Conservation (phyloP, 73 alveolate genomes). For the Diophrys appendiculata region DNA sequence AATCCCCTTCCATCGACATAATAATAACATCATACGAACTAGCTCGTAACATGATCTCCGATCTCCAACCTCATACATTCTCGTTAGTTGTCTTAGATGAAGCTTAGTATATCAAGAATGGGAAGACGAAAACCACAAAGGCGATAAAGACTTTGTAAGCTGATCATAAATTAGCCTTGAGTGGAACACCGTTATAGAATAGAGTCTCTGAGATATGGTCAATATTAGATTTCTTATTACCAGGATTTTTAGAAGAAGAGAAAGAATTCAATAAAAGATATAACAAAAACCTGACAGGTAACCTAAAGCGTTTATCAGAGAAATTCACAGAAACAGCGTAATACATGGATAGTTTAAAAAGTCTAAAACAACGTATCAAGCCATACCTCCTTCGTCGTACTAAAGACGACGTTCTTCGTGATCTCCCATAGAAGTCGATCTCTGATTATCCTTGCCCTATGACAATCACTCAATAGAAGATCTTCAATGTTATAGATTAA, state of each 20-base stretch:
- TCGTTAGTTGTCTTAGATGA: constrained; percentile 93
- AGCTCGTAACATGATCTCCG: constrained; percentile 65
- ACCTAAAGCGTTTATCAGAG: constrained; percentile 75
- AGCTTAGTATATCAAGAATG: constrained; percentile 94
- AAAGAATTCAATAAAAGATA: constrained; percentile 91
- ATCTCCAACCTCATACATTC: constrained; percentile 62
- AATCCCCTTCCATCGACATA: constrained; percentile 47
- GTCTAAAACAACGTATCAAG: constrained; percentile 83
- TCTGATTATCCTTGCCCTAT: constrained; percentile 89
- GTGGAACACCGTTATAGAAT: constrained; percentile 99
- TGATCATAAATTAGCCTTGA: constrained; percentile 89
- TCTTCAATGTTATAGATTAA: constrained; percentile 32
- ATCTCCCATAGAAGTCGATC: constrained; percentile 96
- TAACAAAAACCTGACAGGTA: constrained; percentile 85
- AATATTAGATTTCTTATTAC: constrained; percentile 97
- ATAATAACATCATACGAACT: constrained; percentile 81
- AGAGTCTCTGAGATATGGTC: constrained; percentile 99
- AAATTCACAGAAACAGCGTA: constrained; percentile 85
- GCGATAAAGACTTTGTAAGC: constrained; percentile 81
- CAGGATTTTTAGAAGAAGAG: constrained; percentile 98
- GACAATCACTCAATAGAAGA: constrained; percentile 69
- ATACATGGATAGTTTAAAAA: constrained; percentile 79
- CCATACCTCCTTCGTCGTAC: constrained; percentile 97
- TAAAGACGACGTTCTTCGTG: constrained; percentile 91
- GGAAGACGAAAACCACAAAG: constrained; percentile 83